Base-by-base conservation (phyloP, 2,329 filamentous ascomycete species). In the Aspergillus hortae region DNA sequence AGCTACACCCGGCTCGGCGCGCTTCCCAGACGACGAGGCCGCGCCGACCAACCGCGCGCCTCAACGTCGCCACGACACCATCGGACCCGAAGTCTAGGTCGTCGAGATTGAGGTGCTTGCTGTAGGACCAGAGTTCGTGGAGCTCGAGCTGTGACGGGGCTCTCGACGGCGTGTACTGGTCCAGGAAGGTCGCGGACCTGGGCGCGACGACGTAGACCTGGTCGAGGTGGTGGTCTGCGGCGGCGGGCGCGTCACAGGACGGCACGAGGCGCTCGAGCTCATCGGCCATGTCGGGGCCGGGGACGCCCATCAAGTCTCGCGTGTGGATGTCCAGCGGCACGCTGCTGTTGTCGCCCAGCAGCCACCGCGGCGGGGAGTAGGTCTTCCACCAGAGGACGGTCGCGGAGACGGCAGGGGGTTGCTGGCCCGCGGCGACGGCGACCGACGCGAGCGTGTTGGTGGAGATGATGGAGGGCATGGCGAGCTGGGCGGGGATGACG, bases 371-470 rank as follows among this genome's bases (percentile, higher is more conserved):
- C 2, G 78, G 78, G 7, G 76, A 75, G 57, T 81, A 81, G 3
- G 78, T 80, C 56, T 80, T 80, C 78, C 78, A 81, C 77, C 77
- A 81, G 51, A 79, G 69, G 14, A 78, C 74, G 4, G 72, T 72
- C 7, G 67, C 68, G 9, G 62, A 62, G 41, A 51, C 38, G 12
- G 49, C 44, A 17, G 54, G 47, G n/a, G 53, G 44, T 0, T 53
- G 40, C 9, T 50, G 56, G 5, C 51, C 43, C 1, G 54, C 10
- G 10, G 23, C 27, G 14, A 25, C 48, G 48, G 6, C 53, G 43
- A 23, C 44, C 46, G 45, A 19, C 48, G 11, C 15, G 2, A 50
- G 56, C 12, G 57, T 58, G 47, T 65, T 69, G 6, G 63, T 58
- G 2, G 67, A 60, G 23, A 73, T 56, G 27, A 74, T 69, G 9